phyloP scores from a whole-genome alignment of 2,329 filamentous ascomycete genomes.

The Neopestalotiopsis sp. region DNA sequence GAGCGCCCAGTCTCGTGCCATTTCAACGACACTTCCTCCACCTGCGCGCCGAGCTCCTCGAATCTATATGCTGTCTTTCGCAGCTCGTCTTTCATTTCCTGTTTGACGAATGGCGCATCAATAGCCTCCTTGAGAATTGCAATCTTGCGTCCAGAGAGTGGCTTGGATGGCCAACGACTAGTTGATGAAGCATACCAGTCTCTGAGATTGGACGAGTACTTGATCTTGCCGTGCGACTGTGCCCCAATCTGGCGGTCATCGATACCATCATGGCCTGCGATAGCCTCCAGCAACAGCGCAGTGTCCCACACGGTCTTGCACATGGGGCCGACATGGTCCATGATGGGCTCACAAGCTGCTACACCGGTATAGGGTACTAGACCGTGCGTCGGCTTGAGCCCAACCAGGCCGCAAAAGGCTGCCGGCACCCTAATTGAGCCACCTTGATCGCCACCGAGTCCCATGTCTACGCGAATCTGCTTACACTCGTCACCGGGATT shows the following conservation, averaged over 20 bases:
- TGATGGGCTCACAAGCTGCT: slow-evolving; percentile 52
- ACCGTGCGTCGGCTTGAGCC: slow-evolving; percentile 57
- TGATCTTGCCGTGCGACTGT: slow-evolving; percentile 29
- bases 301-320: slow-evolving; percentile 45
- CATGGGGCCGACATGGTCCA: slow-evolving; percentile 56
- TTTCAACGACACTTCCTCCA: slow-evolving; percentile 27
- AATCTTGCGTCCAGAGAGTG: no score
- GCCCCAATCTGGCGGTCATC: slow-evolving; percentile 46
- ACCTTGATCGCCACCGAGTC: slow-evolving; percentile 54
- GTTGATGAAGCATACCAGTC: background rate
- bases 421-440: slow-evolving; percentile 53
- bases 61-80: no score
- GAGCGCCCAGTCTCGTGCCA: slow-evolving; percentile 28
- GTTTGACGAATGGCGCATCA: no score
- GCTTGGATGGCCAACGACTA: background rate
- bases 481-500: no score
- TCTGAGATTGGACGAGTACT: slow-evolving; percentile 27
- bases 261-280: slow-evolving; percentile 54
- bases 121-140: no score
- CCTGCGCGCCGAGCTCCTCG: slow-evolving; percentile 31
- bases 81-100: no score
- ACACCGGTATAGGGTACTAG: slow-evolving; percentile 58
- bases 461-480: slow-evolving; percentile 43
- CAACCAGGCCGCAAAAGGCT: slow-evolving; percentile 42
- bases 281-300: slow-evolving; percentile 48